Base-by-base conservation (phyloP, 495 filamentous ascomycete species). In the Immersiella caudata region DNA sequence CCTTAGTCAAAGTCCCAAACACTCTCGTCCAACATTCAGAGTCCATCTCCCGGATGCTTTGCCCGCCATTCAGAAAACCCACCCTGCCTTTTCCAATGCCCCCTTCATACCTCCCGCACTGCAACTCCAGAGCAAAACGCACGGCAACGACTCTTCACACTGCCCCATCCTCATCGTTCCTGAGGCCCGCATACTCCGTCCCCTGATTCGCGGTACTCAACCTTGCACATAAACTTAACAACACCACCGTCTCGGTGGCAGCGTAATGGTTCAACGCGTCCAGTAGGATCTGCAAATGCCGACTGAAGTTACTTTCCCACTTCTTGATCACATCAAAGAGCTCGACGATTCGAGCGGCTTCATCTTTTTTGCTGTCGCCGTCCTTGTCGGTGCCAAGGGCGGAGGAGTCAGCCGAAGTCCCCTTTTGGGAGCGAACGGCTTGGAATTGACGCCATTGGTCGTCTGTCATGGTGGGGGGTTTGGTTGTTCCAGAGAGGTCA, bases 241-340 rank as follows among this genome's bases (percentile, higher is more conserved):
- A 80, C 25, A 97, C 95, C 29, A 97, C 95, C 69, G 95, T 98
- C 80, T 99, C 95, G 2, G 95, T 99, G 0, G 94, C 94, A 1
- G 95, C 95, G 70, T 96, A 96, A 76, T 98, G 97, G 70, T 98
- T 97, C 71, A 99, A 79, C 57, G 92, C 92, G 78, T 97, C 94
- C 59, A 97, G 84, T 68, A 99, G 76, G 69, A 98, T 95, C 78
- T 93, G 92, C 70, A 99, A 78, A 78, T 97, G 94, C 46, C 92
- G 83, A 63, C 88, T 90, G 76, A 99, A 99, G 76, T 97, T 94
- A 68, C 89, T 87, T 75, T 98, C 95, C 79, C 95, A 97, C 78
- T 93, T 89, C 66, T 86, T 84, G 59, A 99, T 85, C 50, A 91
- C 90, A 50, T 97, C 93, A 54, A 91, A 88, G 35, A 98, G 86